These are phyloP conservation scores for Trypanosoma conorhini DNA, from an alignment of 208 protist genomes.

Conservation along the genomic window DNA sequence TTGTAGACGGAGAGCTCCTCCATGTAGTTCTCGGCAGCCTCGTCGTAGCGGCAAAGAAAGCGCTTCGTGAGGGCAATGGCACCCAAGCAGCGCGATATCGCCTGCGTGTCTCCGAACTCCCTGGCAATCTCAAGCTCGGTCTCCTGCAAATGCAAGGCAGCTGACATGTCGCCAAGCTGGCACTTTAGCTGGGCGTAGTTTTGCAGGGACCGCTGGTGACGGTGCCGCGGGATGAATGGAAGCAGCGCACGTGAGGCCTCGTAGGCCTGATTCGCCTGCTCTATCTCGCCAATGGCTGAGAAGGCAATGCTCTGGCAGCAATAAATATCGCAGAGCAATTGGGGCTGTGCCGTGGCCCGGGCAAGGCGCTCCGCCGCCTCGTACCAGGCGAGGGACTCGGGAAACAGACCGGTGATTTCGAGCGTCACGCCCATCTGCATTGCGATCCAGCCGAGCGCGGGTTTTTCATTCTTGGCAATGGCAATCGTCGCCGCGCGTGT, in stretches of 20 bases:
- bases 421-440: slow-evolving; percentile 61
- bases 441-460: slow-evolving; percentile 50
- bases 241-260: slow-evolving; percentile 29
- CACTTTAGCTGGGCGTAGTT: slow-evolving; percentile 56
- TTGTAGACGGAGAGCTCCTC: slow-evolving; percentile 39
- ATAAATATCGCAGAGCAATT: slow-evolving; percentile 49
- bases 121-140: slow-evolving; percentile 42
- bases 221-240: slow-evolving; percentile 30
- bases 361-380: slow-evolving; percentile 34
- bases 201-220: slow-evolving; percentile 47
- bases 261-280: slow-evolving; percentile 25
- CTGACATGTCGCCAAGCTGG: slow-evolving; percentile 51
- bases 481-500: slow-evolving; percentile 41
- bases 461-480: slow-evolving; percentile 28
- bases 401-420: slow-evolving; percentile 47
- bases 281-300: slow-evolving; percentile 41
- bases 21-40: slow-evolving; percentile 41
- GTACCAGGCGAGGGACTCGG: slow-evolving; percentile 49
- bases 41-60: slow-evolving; percentile 40
- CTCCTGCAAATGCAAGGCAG: slow-evolving; percentile 41
- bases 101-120: slow-evolving; percentile 37
- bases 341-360: slow-evolving; percentile 31
- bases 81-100: slow-evolving; percentile 38
- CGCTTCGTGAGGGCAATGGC: slow-evolving; percentile 49
- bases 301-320: slow-evolving; percentile 52